A percentile compares a stretch with the other conserved stretches of the same genome.
phyloP scores from a whole-genome alignment of 2,329 filamentous ascomycete species.

The Aspergillus sp. region DNA sequence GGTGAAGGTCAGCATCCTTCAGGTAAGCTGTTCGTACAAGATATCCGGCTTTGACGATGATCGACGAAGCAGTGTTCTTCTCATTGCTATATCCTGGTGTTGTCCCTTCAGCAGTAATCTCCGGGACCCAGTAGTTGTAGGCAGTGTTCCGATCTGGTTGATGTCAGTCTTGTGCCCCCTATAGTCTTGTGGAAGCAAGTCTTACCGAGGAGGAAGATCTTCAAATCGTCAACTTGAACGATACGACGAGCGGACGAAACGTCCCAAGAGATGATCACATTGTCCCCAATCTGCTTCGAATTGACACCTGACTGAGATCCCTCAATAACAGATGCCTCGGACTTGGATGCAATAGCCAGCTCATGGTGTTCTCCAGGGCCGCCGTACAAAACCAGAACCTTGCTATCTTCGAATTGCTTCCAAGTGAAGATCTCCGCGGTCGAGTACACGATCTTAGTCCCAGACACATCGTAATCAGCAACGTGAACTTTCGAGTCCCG shows the following conservation, averaged over 20 bases:
- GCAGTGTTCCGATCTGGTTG: slow-evolving; percentile 45
- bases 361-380: slow-evolving; percentile 36
- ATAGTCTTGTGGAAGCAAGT: not conserved
- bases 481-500: slow-evolving; percentile 42
- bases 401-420: slow-evolving; percentile 55
- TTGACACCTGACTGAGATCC: slow-evolving; percentile 26
- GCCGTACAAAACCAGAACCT: slow-evolving; percentile 39
- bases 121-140: slow-evolving; percentile 41
- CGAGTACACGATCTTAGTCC: slow-evolving; percentile 37
- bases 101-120: slow-evolving; percentile 24
- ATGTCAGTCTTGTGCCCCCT: slow-evolving; percentile 6
- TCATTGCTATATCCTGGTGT: slow-evolving; percentile 25
- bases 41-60: slow-evolving; percentile 40
- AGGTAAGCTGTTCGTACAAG: slow-evolving; percentile 46
- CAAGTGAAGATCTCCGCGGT: slow-evolving; percentile 42
- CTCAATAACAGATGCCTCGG: slow-evolving; percentile 23
- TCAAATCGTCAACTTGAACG: slow-evolving; percentile 38
- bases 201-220: slow-evolving; percentile 50
- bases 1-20: slow-evolving; percentile 49
- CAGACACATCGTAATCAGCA: slow-evolving; percentile 35
- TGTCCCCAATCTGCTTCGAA: slow-evolving; percentile 21
- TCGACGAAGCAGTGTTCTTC: slow-evolving; percentile 23
- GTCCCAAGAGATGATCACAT: slow-evolving; percentile 45
- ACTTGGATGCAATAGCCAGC: slow-evolving; percentile 28
- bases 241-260: slow-evolving; percentile 44